These are phyloP conservation scores for Vanderwaltozyma tropicalis DNA, from an alignment of 805 yeast genomes.

Conservation along the genomic window DNA sequence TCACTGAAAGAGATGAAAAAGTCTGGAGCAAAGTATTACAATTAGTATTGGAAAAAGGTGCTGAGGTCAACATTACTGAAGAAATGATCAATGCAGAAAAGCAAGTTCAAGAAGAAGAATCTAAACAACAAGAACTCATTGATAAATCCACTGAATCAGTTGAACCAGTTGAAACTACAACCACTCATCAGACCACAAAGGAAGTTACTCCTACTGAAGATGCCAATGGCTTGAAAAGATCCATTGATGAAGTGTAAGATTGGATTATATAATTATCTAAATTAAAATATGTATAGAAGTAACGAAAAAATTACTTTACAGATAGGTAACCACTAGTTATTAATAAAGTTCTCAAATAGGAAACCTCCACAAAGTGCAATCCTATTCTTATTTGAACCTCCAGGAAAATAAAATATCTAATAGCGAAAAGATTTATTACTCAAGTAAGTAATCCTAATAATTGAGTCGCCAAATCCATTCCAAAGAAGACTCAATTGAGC, in stretches of 20 bases:
- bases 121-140: not conserved
- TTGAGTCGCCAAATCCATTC: too few relatives aligned
- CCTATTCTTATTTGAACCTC: too few relatives aligned
- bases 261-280: too few relatives aligned
- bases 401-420: too few relatives aligned
- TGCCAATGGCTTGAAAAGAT: slow-evolving; percentile 7
- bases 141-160: not conserved
- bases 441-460: too few relatives aligned
- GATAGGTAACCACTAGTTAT: too few relatives aligned
- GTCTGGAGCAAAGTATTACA: slow-evolving; percentile 63
- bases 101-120: slow-evolving; percentile 3
- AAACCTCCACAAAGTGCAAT: too few relatives aligned
- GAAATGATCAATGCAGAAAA: slow-evolving; percentile 16
- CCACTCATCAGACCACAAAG: not conserved
- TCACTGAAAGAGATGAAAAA: slow-evolving; percentile 46
- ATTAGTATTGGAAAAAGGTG: slow-evolving; percentile 41
- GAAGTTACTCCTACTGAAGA: not conserved
- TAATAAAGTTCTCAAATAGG: too few relatives aligned
- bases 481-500: too few relatives aligned
- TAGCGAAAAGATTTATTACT: too few relatives aligned
- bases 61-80: slow-evolving; percentile 31
- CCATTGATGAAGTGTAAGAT: slow-evolving; percentile 6
- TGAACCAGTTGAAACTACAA: not conserved
- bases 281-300: too few relatives aligned
- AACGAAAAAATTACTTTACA: too few relatives aligned